A percentile compares a stretch with the other conserved stretches of the same genome.
phyloP scores from a whole-genome alignment of 768 basidiomycete genomes.

The Mycena galopus region DNA sequence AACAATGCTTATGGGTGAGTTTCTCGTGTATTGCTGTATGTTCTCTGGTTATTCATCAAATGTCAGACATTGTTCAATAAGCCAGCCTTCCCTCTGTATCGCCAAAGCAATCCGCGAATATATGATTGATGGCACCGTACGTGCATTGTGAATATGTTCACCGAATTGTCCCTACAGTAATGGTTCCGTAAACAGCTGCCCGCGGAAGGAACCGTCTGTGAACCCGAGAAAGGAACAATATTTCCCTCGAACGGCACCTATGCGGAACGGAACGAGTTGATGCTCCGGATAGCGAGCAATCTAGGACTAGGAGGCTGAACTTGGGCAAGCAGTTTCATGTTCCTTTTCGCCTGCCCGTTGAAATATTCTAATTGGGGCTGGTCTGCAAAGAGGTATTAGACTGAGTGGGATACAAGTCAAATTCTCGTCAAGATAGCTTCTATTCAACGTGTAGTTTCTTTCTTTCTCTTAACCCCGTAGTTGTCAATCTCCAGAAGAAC shows the following conservation, averaged over 20 bases:
- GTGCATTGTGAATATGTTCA: neutral
- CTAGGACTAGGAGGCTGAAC: neutral
- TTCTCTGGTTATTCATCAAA: neutral
- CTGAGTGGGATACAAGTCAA: too few relatives aligned
- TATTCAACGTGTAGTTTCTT: too few relatives aligned
- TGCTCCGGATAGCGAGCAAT: neutral
- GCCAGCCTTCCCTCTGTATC: conserved; percentile 21
- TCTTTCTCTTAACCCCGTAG: too few relatives aligned
- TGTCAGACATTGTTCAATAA: conserved; percentile 9
- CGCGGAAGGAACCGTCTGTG: neutral
- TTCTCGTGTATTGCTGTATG: neutral
- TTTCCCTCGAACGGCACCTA: neutral
- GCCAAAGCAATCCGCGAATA: conserved; percentile 14
- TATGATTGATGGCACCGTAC: conserved; percentile 14
- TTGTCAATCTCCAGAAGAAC: neutral
- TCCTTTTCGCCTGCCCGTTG: too few relatives aligned
- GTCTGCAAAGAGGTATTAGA: too few relatives aligned
- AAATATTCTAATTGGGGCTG: too few relatives aligned
- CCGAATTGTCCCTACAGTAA: neutral
- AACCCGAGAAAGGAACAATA: conserved; percentile 5
- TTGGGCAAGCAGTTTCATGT: neutral
- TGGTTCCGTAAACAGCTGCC: neutral
- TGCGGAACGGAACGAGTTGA: neutral
- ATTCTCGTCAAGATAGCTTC: too few relatives aligned
- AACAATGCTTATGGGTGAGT: conserved; percentile 21